These are phyloP conservation scores for Smallanthus sonchifolius DNA, from an alignment of 129 eudicot species.

Conservation along the genomic window DNA sequence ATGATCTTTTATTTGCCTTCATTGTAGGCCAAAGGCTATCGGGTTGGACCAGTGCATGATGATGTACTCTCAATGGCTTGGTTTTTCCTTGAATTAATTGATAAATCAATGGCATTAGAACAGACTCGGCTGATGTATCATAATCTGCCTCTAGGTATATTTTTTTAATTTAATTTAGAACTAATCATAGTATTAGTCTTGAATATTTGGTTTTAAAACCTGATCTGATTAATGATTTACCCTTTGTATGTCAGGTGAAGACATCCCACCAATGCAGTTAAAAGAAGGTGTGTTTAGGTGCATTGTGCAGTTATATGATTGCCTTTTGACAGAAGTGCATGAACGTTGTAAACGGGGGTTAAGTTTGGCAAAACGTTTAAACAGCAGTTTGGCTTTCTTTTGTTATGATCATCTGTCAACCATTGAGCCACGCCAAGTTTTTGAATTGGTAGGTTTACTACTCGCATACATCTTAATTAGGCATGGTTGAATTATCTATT, in stretches of 20 bases:
- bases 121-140: conserved; percentile 82
- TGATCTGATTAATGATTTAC: neutral
- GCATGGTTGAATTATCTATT: conserved; percentile 14
- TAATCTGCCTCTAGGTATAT: conserved; percentile 80
- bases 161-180: neutral
- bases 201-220: conserved; percentile 16
- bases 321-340: conserved; percentile 96
- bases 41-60: conserved; percentile 98
- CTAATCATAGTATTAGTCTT: neutral
- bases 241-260: conserved; percentile 65
- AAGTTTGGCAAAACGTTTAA: conserved; percentile 87
- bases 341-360: conserved; percentile 98
- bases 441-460: conserved; percentile 77
- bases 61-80: conserved; percentile 99
- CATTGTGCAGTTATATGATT: conserved; percentile 89
- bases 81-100: conserved; percentile 97
- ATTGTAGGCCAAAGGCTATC: conserved; percentile 92
- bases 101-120: conserved; percentile 97
- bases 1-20: neutral
- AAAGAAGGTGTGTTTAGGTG: conserved; percentile 98
- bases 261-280: conserved; percentile 97
- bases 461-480: neutral
- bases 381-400: conserved; percentile 95
- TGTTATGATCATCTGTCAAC: conserved; percentile 92
- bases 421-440: conserved; percentile 96